Evolutionary conservation across 441 rosid genomes (phyloP), one percentile per base, ranked within the genome.

Genomic region (Capsella rubella): DNA sequence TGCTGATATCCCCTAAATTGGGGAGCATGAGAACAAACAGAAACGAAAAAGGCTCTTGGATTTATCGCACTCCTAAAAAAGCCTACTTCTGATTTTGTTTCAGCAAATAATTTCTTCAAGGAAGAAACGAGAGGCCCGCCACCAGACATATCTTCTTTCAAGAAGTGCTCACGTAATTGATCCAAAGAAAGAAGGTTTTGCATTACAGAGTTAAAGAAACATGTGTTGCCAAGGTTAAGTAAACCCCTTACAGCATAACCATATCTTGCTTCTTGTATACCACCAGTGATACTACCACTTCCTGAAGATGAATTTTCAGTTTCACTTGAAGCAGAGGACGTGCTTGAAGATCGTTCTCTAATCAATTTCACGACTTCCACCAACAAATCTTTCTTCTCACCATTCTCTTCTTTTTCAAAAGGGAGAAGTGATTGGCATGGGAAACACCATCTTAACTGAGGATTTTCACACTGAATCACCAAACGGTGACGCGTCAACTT

Each of bases 1-100:
- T 92, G 99, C 78, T 90, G 90, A 79, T 83, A 90, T 77, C 99
- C 99, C 78, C 80, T 83, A 80, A 92, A 95, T 55, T 90, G 97
- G 13, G 99, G 96, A 64, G 97, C 93, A 73, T 86, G 90, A 40
- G 86, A 59, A 81, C 91, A 86, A 8, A 95, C 39, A 47, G 58
- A 69, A 27, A 87, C 88, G 57, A 92, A 95, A 77, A 90, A 78
- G 39, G 78, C 72, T 80, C 55, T 79, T 3, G 99, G 97, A 73
- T 88, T 90, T 21, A 92, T 83, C 56, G 77, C 89, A 84, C 76
- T 85, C 80, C 75, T 89, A n/a, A 53, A 53, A 66, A 53, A 43
- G 27, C 92, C 85, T 9, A 62, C 77, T 54, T 82, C 90, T 10
- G 84, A 78, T 65, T 80, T 82, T 55, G 91, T 85, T 80, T 92